Evolutionary conservation across 1,284 basidiomycete species (phyloP).

Genomic region (Melampsora americana): DNA sequence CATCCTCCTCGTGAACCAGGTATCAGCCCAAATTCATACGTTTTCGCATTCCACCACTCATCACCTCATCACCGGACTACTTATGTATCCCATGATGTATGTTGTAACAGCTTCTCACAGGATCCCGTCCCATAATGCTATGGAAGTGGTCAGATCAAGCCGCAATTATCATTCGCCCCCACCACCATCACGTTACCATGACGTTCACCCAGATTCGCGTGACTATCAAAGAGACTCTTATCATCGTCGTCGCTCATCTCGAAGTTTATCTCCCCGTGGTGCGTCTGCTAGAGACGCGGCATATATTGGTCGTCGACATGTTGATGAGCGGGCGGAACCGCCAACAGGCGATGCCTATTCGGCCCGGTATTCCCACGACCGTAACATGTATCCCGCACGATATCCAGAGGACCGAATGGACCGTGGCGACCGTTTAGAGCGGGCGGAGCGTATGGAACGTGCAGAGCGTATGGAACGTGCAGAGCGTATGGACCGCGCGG

Average conservation of each 20-base stretch:
- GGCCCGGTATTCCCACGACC: not conserved
- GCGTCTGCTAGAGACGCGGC: too few relatives aligned
- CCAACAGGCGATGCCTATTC: not conserved
- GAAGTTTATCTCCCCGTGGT: not conserved
- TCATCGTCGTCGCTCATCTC: not conserved
- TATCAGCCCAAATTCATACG: not conserved
- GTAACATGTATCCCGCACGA: not conserved
- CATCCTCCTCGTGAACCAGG: conserved; percentile 9
- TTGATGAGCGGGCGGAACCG: not conserved
- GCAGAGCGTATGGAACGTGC: too few relatives aligned
- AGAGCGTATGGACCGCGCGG: too few relatives aligned
- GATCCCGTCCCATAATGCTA: not conserved
- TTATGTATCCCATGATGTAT: not conserved
- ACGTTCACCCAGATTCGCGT: not conserved
- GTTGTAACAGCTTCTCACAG: not conserved
- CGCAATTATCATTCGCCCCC: not conserved
- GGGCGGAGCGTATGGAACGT: too few relatives aligned
- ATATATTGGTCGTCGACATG: too few relatives aligned
- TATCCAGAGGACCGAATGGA: not conserved
- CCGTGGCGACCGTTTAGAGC: too few relatives aligned
- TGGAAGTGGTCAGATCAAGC: not conserved
- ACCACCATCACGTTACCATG: not conserved
- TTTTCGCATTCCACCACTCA: not conserved
- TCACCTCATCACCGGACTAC: not conserved
- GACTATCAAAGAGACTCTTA: conserved; percentile 7